Percentiles rank a stretch among this genome's conserved stretches.
Evolutionary conservation across 768 basidiomycete genomes (phyloP).

Genomic region (Tricholoma terreum): DNA sequence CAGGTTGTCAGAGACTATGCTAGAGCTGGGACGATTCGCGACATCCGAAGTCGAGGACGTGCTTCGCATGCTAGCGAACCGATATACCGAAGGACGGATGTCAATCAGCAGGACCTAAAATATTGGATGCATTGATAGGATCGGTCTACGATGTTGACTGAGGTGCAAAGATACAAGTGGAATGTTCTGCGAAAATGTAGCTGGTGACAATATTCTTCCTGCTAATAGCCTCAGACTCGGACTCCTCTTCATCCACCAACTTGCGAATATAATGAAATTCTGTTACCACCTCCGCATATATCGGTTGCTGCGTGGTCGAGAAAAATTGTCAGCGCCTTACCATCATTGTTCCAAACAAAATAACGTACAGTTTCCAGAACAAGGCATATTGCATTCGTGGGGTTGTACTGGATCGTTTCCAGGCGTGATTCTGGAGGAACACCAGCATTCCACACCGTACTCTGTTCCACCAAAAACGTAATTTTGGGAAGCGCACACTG

Average conservation of each 20-base stretch:
- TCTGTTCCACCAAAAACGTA: constrained; percentile 31
- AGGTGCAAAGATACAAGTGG: background rate
- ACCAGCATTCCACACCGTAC: constrained; percentile 33
- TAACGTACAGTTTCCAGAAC: constrained; percentile 29
- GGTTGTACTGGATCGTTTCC: constrained; percentile 18
- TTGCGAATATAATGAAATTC: constrained; percentile 18
- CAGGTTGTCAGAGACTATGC: constrained; percentile 20
- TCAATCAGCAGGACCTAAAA: background rate
- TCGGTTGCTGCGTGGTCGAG: constrained; percentile 20
- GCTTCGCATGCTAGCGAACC: background rate
- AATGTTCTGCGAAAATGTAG: background rate
- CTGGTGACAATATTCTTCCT: too few relatives aligned
- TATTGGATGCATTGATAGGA: background rate
- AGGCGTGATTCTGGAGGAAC: constrained; percentile 20
- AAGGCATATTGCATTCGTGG: constrained; percentile 29
- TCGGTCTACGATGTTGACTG: background rate
- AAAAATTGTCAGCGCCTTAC: background rate
- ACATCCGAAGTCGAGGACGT: background rate
- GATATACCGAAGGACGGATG: background rate
- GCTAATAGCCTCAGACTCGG: background rate
- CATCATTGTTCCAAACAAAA: background rate
- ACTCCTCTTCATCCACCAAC: background rate
- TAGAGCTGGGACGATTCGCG: constrained; percentile 5
- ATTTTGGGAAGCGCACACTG: constrained; percentile 23
- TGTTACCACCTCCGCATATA: constrained; percentile 28